Conservation (phyloP, 139 green algal genomes). For the Yamagishiella unicocca region DNA sequence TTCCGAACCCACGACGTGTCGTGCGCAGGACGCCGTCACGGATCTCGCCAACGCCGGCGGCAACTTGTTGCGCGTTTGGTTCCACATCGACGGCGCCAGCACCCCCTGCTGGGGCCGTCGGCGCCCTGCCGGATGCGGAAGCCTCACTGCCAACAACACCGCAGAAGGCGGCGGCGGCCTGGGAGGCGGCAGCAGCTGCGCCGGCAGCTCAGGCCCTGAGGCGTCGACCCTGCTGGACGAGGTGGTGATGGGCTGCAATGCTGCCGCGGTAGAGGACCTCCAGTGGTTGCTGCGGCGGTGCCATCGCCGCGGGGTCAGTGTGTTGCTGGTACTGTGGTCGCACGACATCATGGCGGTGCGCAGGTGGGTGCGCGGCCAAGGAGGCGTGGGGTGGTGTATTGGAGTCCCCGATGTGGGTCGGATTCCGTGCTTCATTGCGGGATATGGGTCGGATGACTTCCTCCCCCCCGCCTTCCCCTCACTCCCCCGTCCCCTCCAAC, state of each 20-base stretch:
- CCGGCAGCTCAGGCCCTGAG: no score
- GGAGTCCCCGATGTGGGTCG: no score
- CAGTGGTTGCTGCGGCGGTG: slow-evolving; percentile 31
- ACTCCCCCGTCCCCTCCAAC: background rate
- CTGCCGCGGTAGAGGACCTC: slow-evolving; percentile 23
- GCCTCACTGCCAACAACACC: no score
- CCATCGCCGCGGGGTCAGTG: background rate
- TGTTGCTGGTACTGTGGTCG: slow-evolving; percentile 44
- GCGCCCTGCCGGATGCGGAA: background rate
- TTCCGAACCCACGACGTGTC: background rate
- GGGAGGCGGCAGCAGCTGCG: slow-evolving; percentile 7
- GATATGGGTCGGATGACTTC: background rate
- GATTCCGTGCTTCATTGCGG: no score
- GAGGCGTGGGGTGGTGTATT: no score
- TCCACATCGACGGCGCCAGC: slow-evolving; percentile 18
- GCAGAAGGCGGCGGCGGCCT: background rate
- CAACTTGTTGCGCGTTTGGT: slow-evolving; percentile 40
- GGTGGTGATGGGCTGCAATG: slow-evolving; percentile 11
- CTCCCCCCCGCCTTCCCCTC: background rate
- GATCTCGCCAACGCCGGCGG: slow-evolving; percentile 19
- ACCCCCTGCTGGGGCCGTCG: slow-evolving; percentile 36
- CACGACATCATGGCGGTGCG: slow-evolving; percentile 40
- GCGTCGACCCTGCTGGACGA: no score
- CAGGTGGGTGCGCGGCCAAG: background rate
- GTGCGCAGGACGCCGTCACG: background rate